These are phyloP conservation scores for Exophiala sp. DNA, from an alignment of 2,329 filamentous ascomycete species.

Conservation along the genomic window DNA sequence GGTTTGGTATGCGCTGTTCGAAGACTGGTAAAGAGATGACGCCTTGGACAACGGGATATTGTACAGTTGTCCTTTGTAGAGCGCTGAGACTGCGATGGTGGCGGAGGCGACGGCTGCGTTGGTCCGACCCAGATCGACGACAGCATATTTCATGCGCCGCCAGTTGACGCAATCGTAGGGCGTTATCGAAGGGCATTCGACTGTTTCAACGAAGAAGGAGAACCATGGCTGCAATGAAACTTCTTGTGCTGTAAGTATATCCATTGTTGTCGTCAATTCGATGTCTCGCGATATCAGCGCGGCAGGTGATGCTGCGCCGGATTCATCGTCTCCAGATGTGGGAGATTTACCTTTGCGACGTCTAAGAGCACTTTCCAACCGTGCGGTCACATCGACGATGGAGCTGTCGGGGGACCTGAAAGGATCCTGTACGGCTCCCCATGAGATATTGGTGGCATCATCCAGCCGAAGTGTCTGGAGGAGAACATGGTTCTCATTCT, in stretches of 20 bases:
- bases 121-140: neutral
- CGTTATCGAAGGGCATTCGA: neutral
- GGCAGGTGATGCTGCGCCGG: no score
- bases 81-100: neutral
- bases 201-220: slow-evolving; percentile 1
- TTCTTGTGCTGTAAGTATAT: neutral
- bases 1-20: neutral
- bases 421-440: no score
- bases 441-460: no score
- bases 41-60: slow-evolving; percentile 1
- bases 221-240: neutral
- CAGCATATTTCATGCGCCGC: neutral
- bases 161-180: slow-evolving; percentile 2
- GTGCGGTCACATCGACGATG: no score
- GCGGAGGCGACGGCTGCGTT: neutral
- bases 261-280: neutral
- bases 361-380: no score
- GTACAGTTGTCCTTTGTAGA: slow-evolving; percentile 3
- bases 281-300: neutral
- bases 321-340: no score
- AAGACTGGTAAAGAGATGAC: neutral
- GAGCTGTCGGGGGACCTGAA: no score
- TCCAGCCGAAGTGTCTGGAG: no score
- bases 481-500: no score
- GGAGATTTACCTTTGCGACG: no score